These are phyloP conservation scores for Coemansia sp. DNA, from an alignment of 192 early-diverging fungal genomes.

Conservation along the genomic window DNA sequence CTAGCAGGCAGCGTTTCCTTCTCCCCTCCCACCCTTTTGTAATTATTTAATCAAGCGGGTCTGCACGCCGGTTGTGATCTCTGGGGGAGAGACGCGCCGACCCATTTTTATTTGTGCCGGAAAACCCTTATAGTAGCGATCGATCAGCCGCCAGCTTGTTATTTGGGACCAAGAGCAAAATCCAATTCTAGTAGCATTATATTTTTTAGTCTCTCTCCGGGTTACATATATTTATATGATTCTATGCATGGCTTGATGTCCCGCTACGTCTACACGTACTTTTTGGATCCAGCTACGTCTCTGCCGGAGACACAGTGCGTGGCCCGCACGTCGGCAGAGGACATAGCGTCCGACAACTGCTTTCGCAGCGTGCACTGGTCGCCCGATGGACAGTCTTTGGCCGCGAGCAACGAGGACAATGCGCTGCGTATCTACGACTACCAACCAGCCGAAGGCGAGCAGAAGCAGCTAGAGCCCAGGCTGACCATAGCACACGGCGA, in stretches of 20 bases:
- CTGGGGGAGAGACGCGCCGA: too few species aligned
- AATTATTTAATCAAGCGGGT: too few species aligned
- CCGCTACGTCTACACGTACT: neutral
- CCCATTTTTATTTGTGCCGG: too few species aligned
- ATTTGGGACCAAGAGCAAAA: too few species aligned
- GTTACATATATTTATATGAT: too few species aligned
- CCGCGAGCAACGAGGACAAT: constrained; percentile 26
- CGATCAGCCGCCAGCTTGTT: too few species aligned
- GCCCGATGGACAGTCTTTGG: constrained; percentile 38
- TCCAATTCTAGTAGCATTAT: too few species aligned
- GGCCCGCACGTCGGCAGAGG: neutral
- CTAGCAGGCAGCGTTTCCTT: too few species aligned
- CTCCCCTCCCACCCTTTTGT: too few species aligned
- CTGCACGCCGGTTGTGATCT: too few species aligned
- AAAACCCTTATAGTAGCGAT: too few species aligned
- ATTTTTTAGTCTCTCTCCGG: too few species aligned
- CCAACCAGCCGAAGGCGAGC: neutral
- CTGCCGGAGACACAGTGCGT: neutral
- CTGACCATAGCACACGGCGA: constrained; percentile 17
- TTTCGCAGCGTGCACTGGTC: constrained; percentile 36
- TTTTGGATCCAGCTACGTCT: neutral
- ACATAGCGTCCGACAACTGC: neutral
- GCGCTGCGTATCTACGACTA: constrained; percentile 20
- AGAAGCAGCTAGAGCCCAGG: neutral
- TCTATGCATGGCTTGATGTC: neutral